These are phyloP conservation scores for Crucibulum laeve DNA, from an alignment of 768 basidiomycete genomes.

Conservation along the genomic window DNA sequence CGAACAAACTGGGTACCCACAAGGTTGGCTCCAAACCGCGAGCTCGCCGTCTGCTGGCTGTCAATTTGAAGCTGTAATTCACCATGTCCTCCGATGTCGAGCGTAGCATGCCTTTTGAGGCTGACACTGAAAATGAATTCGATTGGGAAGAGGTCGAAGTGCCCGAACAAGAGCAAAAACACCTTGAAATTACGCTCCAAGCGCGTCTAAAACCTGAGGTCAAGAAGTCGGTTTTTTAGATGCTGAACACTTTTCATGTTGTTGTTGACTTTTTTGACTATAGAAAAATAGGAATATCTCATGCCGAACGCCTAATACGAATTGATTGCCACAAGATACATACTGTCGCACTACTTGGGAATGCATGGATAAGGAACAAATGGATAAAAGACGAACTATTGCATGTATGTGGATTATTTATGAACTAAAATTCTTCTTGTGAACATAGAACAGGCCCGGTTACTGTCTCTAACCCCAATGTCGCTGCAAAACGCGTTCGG, in stretches of 20 bases:
- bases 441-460: slow-evolving; percentile 60
- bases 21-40: neutral
- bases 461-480: slow-evolving; percentile 84
- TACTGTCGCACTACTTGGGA: slow-evolving; percentile 74
- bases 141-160: slow-evolving; percentile 82
- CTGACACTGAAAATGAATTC: slow-evolving; percentile 60
- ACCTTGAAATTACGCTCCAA: slow-evolving; percentile 72
- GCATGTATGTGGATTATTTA: slow-evolving; percentile 55
- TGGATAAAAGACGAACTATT: slow-evolving; percentile 83
- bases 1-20: neutral
- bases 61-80: neutral
- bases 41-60: neutral
- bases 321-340: slow-evolving; percentile 89
- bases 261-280: slow-evolving; percentile 7
- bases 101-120: slow-evolving; percentile 13
- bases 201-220: slow-evolving; percentile 29
- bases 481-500: slow-evolving; percentile 76
- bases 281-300: slow-evolving; percentile 47
- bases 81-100: slow-evolving; percentile 15
- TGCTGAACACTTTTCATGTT: neutral
- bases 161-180: slow-evolving; percentile 37
- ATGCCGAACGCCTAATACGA: slow-evolving; percentile 68
- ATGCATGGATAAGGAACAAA: slow-evolving; percentile 69
- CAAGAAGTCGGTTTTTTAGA: slow-evolving; percentile 42
- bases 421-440: slow-evolving; percentile 3